phyloP scores from a whole-genome alignment of 108 stramenopile genomes.

The Skeletonema potamos region DNA sequence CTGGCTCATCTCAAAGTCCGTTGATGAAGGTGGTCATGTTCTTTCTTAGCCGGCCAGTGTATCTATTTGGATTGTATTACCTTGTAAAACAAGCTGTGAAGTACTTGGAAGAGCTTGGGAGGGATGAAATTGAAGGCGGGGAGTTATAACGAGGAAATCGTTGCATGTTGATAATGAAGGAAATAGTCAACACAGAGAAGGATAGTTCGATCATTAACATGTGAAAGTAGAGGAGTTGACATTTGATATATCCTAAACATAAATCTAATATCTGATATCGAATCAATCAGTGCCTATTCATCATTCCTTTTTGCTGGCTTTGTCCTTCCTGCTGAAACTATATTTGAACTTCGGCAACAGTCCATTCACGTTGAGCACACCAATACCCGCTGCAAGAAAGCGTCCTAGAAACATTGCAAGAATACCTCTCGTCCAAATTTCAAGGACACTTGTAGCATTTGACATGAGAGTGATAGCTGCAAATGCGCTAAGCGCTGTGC shows the following conservation, averaged over 20 bases:
- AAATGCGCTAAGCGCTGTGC: constrained; percentile 45
- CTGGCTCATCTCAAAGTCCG: constrained; percentile 17
- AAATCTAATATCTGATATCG: neutral
- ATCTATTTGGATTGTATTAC: constrained; percentile 62
- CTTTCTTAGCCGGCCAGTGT: constrained; percentile 63
- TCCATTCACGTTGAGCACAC: constrained; percentile 3
- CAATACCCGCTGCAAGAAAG: constrained; percentile 45
- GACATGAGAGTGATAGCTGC: constrained; percentile 39
- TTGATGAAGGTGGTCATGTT: constrained; percentile 43
- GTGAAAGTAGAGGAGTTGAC: neutral
- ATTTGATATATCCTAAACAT: neutral
- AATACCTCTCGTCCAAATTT: constrained; percentile 62
- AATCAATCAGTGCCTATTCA: too few relatives aligned
- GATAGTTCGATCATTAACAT: neutral
- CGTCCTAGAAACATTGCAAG: constrained; percentile 54
- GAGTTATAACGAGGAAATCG: neutral
- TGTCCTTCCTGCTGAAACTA: neutral
- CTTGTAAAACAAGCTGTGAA: constrained; percentile 39
- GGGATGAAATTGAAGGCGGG: constrained; percentile 9
- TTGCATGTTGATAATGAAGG: too few relatives aligned
- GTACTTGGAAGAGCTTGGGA: constrained; percentile 35
- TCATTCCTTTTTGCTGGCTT: neutral
- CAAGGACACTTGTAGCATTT: constrained; percentile 43
- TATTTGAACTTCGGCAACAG: neutral
- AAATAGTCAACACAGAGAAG: too few relatives aligned